These are phyloP conservation scores for Sphagnum fallax DNA, from an alignment of 228 moss, liverwort and hornwort genomes.

Conservation along the genomic window DNA sequence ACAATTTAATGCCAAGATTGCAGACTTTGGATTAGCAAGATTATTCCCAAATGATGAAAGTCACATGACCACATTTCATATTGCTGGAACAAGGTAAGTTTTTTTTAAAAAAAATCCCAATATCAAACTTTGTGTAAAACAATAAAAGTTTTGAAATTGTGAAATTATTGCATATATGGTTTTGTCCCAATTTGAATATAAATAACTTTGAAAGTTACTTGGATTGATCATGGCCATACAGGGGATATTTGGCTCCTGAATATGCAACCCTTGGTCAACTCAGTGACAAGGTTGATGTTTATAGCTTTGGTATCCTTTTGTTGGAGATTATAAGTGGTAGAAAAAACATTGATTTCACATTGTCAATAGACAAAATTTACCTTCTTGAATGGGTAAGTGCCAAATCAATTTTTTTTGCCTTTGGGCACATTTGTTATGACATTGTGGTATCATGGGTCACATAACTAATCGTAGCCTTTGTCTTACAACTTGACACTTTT, in stretches of 20 bases:
- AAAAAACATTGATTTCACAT: constrained; percentile 10
- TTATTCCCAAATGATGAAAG: not conserved
- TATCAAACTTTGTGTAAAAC: too few relatives aligned
- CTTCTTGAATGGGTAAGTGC: constrained; percentile 11
- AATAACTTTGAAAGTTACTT: not conserved
- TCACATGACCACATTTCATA: constrained; percentile 2
- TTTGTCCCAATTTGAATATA: too few relatives aligned
- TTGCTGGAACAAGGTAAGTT: constrained; percentile 18
- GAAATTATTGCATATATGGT: too few relatives aligned
- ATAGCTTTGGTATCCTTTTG: constrained; percentile 20
- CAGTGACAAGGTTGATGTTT: constrained; percentile 24
- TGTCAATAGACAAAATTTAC: constrained; percentile 6
- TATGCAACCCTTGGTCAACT: constrained; percentile 22
- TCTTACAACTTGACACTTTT: too few relatives aligned
- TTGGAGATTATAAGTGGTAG: constrained; percentile 26
- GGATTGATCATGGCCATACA: not conserved
- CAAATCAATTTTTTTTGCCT: too few relatives aligned
- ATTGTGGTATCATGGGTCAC: too few relatives aligned
- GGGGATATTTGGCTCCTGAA: constrained; percentile 23
- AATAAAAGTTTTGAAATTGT: too few relatives aligned
- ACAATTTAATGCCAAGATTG: constrained; percentile 1
- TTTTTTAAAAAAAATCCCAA: too few relatives aligned
- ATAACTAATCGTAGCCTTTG: too few relatives aligned
- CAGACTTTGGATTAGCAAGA: constrained; percentile 1
- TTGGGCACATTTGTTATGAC: too few relatives aligned